phyloP scores from a whole-genome alignment of 495 filamentous ascomycete genomes.

The Lentithecium fluviatile region DNA sequence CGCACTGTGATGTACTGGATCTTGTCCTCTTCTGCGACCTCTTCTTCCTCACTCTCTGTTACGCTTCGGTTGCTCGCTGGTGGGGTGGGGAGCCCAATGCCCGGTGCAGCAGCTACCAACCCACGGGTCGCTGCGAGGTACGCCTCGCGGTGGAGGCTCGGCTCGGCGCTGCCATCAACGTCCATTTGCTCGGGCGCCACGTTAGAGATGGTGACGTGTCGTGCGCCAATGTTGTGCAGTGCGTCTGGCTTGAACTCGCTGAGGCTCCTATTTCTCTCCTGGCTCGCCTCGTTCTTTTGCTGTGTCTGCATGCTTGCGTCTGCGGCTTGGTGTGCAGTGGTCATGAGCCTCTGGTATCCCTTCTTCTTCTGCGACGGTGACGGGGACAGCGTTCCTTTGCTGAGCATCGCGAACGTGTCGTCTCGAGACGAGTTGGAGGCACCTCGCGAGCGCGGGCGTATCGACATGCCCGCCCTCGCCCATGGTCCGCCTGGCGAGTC shows the following conservation, averaged over 20 bases:
- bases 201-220: slow-evolving; percentile 68
- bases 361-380: slow-evolving; percentile 38
- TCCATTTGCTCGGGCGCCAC: slow-evolving; percentile 38
- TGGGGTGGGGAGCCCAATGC: slow-evolving; percentile 59
- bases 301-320: slow-evolving; percentile 42
- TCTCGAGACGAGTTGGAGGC: slow-evolving; percentile 40
- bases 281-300: slow-evolving; percentile 44
- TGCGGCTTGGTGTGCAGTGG: slow-evolving; percentile 40
- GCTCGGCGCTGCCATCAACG: slow-evolving; percentile 42
- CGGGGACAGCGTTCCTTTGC: slow-evolving; percentile 29
- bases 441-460: slow-evolving; percentile 44
- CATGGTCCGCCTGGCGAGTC: slow-evolving; percentile 76
- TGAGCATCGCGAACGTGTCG: slow-evolving; percentile 26
- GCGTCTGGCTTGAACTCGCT: slow-evolving; percentile 82
- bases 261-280: slow-evolving; percentile 71
- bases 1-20: slow-evolving; percentile 64
- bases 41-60: slow-evolving; percentile 50
- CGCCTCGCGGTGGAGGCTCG: slow-evolving; percentile 69
- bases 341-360: slow-evolving; percentile 32
- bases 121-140: slow-evolving; percentile 77
- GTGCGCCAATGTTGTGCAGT: slow-evolving; percentile 60
- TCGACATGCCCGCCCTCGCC: slow-evolving; percentile 48
- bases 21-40: slow-evolving; percentile 49
- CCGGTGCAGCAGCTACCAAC: slow-evolving; percentile 49
- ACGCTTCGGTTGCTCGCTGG: slow-evolving; percentile 60